Evolutionary conservation across 2,329 filamentous ascomycete species (phyloP).

Genomic region (Penicillium paneum): DNA sequence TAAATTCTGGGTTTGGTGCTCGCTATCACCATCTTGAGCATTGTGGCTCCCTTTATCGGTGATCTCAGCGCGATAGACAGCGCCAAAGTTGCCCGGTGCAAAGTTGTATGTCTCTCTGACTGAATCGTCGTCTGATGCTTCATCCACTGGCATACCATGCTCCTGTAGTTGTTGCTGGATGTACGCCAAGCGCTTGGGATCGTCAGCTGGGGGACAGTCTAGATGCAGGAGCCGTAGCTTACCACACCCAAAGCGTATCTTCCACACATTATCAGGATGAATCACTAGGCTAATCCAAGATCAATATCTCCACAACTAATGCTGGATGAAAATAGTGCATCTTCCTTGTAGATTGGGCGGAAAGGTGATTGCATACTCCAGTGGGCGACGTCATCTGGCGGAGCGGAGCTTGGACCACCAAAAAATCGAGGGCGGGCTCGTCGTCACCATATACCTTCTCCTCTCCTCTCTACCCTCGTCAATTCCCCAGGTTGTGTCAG

Average conservation of each 20-base stretch:
- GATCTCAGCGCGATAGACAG: slow-evolving; percentile 78
- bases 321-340: background rate
- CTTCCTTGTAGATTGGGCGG: background rate
- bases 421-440: slow-evolving; percentile 19
- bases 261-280: slow-evolving; percentile 58
- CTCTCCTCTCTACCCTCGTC: background rate
- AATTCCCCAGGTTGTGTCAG: background rate
- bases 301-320: too few relatives aligned
- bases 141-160: slow-evolving; percentile 68
- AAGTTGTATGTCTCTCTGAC: slow-evolving; percentile 85
- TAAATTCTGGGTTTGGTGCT: slow-evolving; percentile 15
- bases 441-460: slow-evolving; percentile 1
- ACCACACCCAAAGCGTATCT: slow-evolving; percentile 64
- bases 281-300: background rate
- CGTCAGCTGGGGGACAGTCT: slow-evolving; percentile 7
- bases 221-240: slow-evolving; percentile 27
- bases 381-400: slow-evolving; percentile 28
- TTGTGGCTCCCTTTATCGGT: slow-evolving; percentile 53
- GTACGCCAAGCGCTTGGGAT: slow-evolving; percentile 66
- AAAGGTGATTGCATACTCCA: background rate
- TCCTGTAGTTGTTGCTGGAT: slow-evolving; percentile 70
- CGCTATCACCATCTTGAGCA: slow-evolving; percentile 18
- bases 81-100: slow-evolving; percentile 78
- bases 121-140: slow-evolving; percentile 68
- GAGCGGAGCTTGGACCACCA: slow-evolving; percentile 28